Evolutionary conservation across 495 filamentous ascomycete species (phyloP), one percentile per base, ranked within the genome.

Genomic region (Aspergillus sparsus): DNA sequence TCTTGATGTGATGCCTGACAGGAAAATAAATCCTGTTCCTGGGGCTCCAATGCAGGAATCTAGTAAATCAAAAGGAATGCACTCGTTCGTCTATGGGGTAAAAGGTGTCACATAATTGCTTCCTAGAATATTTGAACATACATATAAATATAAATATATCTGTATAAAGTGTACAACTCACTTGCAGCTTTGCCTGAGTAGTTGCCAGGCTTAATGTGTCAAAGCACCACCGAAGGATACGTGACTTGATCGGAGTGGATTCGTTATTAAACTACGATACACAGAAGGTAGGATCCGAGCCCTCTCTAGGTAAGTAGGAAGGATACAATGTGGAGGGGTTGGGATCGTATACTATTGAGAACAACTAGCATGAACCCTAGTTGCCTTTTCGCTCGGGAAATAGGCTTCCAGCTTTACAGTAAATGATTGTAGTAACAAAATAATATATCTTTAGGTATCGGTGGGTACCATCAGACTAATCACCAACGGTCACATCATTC

Each of bases 1-100:
- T 47, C 27, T 16, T 47, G 39, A 47, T 47, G 44, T 47, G 44
- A n/a, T 47, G 44, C 44, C 44, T 47, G 44, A 47, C 44, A 47
- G 44, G n/a, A 47, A 47, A 47, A 47, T 47, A 5, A 18, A 21
- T 6, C n/a, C 44, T 47, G 44, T 47, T 47, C 44, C 44, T 47
- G 44, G 44, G 44, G 44, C 16, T 18, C 15, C 15, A 7, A 21
- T 47, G n/a, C 7, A 47, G 44, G 27, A 47, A 5, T 16, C 9
- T n/a, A 21, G 44, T 18, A 47, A 9, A n/a, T 18, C 10, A 16
- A 47, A 16, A 18, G 44, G 21, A 21, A 18, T 16, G n/a, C 9
- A 47, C 27, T 47, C 9, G 9, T 42, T 15, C 15, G 15, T 42
- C 12, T 18, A 47, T 21, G 2, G n/a, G 44, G 27, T 15, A 21